A percentile compares a stretch with the other conserved stretches of the same genome.
These are phyloP conservation scores for Tylopilus subfusipes DNA, from an alignment of 768 basidiomycete species.

Conservation along the genomic window DNA sequence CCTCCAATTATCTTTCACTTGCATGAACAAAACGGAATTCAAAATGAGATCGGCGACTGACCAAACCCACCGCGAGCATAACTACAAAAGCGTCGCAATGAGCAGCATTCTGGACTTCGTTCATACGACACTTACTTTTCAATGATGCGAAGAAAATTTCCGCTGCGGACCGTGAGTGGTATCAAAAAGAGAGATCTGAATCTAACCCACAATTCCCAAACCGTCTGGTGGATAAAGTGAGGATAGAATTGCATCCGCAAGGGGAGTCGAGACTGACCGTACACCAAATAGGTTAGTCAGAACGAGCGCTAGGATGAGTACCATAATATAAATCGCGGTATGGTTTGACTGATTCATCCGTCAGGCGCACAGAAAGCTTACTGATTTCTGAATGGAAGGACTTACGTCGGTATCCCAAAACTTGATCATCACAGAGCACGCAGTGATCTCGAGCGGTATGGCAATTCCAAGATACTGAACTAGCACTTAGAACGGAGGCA, in stretches of 20 bases:
- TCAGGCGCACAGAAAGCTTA: slow-evolving; percentile 10
- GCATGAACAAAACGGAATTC: not conserved
- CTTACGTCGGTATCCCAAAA: slow-evolving; percentile 45
- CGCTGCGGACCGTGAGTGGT: slow-evolving; percentile 14
- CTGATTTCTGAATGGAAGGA: not conserved
- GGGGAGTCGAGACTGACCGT: slow-evolving; percentile 38
- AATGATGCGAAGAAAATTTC: slow-evolving; percentile 22
- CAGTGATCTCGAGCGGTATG: slow-evolving; percentile 49
- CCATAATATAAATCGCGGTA: slow-evolving; percentile 39
- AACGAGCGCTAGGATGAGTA: slow-evolving; percentile 38
- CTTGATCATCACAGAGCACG: slow-evolving; percentile 45
- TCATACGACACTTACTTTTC: slow-evolving; percentile 15
- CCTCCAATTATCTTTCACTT: slow-evolving; percentile 33
- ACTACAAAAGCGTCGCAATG: slow-evolving; percentile 23
- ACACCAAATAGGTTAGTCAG: slow-evolving; percentile 47
- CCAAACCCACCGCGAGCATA: slow-evolving; percentile 35
- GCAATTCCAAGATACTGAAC: slow-evolving; percentile 32
- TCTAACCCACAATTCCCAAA: slow-evolving; percentile 20
- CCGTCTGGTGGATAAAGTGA: slow-evolving; percentile 26
- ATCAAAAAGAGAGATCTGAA: not conserved
- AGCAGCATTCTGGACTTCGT: not conserved
- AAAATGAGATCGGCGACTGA: not conserved
- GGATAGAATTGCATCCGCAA: slow-evolving; percentile 30
- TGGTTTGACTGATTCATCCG: slow-evolving; percentile 30
- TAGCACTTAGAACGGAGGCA: not conserved